A percentile compares a stretch with the other conserved stretches of the same genome.
Conservation (phyloP, 208 protist species). For the Trypanosoma boissoni region DNA sequence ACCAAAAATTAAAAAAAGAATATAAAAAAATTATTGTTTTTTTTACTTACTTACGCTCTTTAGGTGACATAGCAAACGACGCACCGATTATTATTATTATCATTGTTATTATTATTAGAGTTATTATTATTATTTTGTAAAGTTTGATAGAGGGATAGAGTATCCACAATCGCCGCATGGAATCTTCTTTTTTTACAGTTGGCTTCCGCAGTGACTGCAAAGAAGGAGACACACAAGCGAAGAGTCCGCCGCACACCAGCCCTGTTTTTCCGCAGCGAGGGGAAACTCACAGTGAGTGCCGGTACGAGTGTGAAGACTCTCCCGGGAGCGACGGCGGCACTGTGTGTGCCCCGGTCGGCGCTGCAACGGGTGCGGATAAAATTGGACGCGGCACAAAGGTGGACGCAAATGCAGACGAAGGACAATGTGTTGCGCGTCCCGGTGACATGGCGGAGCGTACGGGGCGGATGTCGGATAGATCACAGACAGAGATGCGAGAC, state of each 20-base stretch:
- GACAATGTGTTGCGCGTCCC: constrained; percentile 9
- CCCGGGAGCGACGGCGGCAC: not conserved
- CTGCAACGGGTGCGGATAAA: no score
- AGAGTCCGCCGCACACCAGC: no score
- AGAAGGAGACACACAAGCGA: not conserved
- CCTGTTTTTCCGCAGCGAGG: not conserved
- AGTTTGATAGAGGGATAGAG: no score
- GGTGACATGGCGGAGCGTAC: constrained; percentile 5
- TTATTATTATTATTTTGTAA: no score
- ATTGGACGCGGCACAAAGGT: constrained; percentile 15
- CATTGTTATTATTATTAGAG: no score
- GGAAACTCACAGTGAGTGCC: constrained; percentile 1
- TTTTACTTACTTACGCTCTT: no score
- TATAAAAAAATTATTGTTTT: no score
- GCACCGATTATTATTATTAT: no score
- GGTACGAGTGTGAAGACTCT: constrained; percentile 1
- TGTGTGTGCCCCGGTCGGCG: constrained; percentile 15
- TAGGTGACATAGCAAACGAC: no score
- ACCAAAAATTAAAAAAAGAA: no score
- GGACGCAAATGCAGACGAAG: not conserved
- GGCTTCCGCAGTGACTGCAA: not conserved
- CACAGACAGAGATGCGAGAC: not conserved
- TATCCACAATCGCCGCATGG: no score
- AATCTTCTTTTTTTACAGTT: no score
- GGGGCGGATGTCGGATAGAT: not conserved